These are phyloP conservation scores for Crithidia acanthocephali DNA, from an alignment of 208 protist genomes.

Conservation along the genomic window DNA sequence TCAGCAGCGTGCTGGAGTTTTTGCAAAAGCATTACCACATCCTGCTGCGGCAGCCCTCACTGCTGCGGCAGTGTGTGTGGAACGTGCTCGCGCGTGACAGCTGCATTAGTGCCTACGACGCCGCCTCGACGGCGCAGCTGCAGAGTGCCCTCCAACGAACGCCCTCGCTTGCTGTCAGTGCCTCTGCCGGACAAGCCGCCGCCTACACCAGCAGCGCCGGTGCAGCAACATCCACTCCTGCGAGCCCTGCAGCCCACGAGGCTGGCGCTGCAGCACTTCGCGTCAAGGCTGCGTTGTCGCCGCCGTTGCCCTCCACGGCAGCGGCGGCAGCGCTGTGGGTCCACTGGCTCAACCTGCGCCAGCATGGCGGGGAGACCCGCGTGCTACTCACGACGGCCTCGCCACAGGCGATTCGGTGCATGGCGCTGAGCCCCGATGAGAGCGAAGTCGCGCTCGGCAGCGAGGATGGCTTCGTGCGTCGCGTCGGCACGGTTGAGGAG, in stretches of 20 bases:
- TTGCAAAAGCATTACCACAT: constrained; percentile 66
- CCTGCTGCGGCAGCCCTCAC: constrained; percentile 48
- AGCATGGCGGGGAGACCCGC: constrained; percentile 62
- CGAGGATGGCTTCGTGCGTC: constrained; percentile 59
- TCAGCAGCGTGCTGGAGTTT: constrained; percentile 54
- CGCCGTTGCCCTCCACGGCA: not conserved
- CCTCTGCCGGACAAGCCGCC: too few relatives aligned
- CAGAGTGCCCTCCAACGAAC: constrained; percentile 2
- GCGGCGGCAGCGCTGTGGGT: constrained; percentile 47
- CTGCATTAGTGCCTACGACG: constrained; percentile 49
- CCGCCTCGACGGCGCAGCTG: constrained; percentile 15
- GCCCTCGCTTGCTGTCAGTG: not conserved
- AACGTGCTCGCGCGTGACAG: constrained; percentile 42
- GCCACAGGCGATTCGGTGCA: constrained; percentile 47
- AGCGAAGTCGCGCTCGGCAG: constrained; percentile 60
- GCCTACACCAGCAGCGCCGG: too few relatives aligned
- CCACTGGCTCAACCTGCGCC: constrained; percentile 62
- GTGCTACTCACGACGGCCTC: constrained; percentile 42
- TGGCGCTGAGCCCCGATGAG: constrained; percentile 56
- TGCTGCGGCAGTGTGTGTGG: constrained; percentile 73
- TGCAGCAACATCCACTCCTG: too few relatives aligned
- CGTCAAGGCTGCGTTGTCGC: not conserved
- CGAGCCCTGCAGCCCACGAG: too few relatives aligned
- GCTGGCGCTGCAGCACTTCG: not conserved
- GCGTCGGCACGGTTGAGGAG: constrained; percentile 32